phyloP scores from a whole-genome alignment of 495 filamentous ascomycete genomes.

The Penicillium malachiteum region DNA sequence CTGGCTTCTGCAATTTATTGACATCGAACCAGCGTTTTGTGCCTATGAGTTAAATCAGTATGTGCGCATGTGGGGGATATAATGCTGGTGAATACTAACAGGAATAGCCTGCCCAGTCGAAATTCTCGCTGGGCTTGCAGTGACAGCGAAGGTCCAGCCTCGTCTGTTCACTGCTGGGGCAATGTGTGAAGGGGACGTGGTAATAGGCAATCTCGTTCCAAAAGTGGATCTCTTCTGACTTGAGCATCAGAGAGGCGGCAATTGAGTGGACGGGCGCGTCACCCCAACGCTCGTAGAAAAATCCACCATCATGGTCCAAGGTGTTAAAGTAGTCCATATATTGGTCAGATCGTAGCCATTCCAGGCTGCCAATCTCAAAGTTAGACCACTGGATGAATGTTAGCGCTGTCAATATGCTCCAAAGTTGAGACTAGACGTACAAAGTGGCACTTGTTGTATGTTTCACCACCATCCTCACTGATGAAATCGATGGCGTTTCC shows the following conservation, averaged over 20 bases:
- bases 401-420: neutral
- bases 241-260: conserved; percentile 77
- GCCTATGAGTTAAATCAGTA: too few relatives aligned
- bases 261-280: conserved; percentile 95
- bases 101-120: conserved; percentile 97
- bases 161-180: conserved; percentile 80
- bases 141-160: conserved; percentile 81
- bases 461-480: conserved; percentile 84
- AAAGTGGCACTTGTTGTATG: conserved; percentile 96
- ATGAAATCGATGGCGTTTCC: conserved; percentile 88
- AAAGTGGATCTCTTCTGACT: conserved; percentile 94
- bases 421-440: conserved; percentile 50
- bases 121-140: conserved; percentile 94
- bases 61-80: too few relatives aligned
- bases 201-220: conserved; percentile 99
- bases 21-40: conserved; percentile 82
- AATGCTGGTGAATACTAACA: conserved; percentile 40
- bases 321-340: conserved; percentile 80
- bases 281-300: conserved; percentile 93
- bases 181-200: conserved; percentile 98
- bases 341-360: conserved; percentile 77
- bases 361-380: conserved; percentile 82
- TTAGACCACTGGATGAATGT: conserved; percentile 71
- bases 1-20: conserved; percentile 74
- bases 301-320: conserved; percentile 79